Evolutionary conservation across 2,329 filamentous ascomycete species (phyloP).

Genomic region (Colletotrichum kahawae): DNA sequence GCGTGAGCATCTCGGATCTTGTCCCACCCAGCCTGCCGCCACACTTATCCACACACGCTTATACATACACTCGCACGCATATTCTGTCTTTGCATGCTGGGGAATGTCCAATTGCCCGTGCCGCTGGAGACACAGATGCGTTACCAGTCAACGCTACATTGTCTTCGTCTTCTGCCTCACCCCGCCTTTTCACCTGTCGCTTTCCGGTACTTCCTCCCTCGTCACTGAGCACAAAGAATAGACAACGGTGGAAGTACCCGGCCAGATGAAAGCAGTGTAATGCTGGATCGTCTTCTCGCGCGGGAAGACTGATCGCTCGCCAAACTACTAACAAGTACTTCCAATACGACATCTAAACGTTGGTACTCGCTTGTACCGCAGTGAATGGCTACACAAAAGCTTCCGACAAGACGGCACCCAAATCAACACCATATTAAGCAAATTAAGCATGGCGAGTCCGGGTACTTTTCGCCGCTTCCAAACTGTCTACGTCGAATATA

Average conservation of each 20-base stretch:
- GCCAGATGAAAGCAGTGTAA: not conserved
- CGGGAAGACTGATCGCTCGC: not conserved
- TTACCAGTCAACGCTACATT: not conserved
- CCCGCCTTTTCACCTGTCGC: not conserved
- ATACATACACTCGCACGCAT: not conserved
- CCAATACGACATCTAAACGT: not conserved
- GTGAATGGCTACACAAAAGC: slow-evolving; percentile 4
- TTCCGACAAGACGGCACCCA: not conserved
- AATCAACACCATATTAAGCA: not conserved
- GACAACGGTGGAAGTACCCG: not conserved
- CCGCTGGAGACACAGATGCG: not conserved
- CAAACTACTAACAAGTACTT: not conserved
- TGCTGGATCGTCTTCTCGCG: not conserved
- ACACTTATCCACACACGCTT: not conserved
- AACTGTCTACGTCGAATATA: slow-evolving; percentile 19
- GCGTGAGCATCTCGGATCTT: not conserved
- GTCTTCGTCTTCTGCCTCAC: not conserved
- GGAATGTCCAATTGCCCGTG: not conserved
- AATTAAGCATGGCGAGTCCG: not conserved
- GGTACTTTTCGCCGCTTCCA: not conserved
- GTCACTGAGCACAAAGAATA: not conserved
- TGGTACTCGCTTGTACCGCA: not conserved
- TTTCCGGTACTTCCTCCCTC: not conserved
- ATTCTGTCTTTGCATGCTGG: not conserved
- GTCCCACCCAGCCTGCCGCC: slow-evolving; percentile 3